Evolutionary conservation across 345 rosid species (phyloP), one percentile per base, ranked within the genome.

Genomic region (Eucalyptus sp.): DNA sequence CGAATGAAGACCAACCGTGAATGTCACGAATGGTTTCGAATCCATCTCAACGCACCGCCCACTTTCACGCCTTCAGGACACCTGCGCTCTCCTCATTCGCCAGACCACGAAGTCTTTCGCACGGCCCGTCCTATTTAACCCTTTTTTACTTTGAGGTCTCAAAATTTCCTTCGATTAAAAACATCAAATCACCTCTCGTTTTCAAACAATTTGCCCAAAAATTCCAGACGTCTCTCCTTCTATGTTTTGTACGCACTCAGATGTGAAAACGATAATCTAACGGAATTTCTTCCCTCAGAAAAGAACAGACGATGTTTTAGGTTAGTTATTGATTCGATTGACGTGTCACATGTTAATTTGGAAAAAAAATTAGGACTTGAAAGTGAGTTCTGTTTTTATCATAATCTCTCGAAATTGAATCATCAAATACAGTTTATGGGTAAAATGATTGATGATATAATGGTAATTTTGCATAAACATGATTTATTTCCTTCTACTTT

Each of bases 31-130:
- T 56, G 13, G 62, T 8, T 25, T 56, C 62, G 62, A 56, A 9
- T 56, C 2, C 2, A 56, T 22, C 62, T 24, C 1, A 5, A 24
- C 29, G 29, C 62, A 9, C 1, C 62, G 62, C 62, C 0, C 29
- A 24, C 62, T 56, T 56, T 56, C 62, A 56, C 62, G 3, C 62
- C 62, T 56, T 25, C 62, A 52, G 58, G 58, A 52, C 58, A 52
- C 58, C 58, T 52, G 58, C 62, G 62, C 29, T 22, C 62, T 56
- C 62, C 62, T 10, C 62, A 56, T 56, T 56, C 29, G 62, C 62
- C 62, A 10, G 13, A 56, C 29, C 13, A 10, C 7, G 29, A 56
- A 56, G 27, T 56, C 62, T 0, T 56, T 10, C 62, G 29, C 7
- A 56, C 62, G 29, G 29, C 29, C 27, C 29, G 62, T 56, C 62